phyloP scores from a whole-genome alignment of 2,329 filamentous ascomycete genomes.

The Cladosporium sp. region DNA sequence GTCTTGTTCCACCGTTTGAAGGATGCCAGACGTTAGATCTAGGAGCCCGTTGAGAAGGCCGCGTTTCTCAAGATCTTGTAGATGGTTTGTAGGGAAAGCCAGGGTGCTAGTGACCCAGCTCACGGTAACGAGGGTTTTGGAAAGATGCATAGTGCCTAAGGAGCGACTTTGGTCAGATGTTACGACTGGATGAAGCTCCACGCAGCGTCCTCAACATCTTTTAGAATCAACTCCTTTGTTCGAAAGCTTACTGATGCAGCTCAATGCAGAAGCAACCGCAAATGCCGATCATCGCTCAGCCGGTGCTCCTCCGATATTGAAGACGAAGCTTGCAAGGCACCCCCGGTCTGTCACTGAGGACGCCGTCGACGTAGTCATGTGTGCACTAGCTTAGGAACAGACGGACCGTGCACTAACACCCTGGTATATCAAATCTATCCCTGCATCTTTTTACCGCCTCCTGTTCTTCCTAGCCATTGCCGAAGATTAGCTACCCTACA shows the following conservation, averaged over 20 bases:
- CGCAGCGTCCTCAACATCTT: conserved; percentile 4
- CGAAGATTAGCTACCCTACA: not conserved
- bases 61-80: conserved; percentile 10
- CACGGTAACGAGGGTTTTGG: not conserved
- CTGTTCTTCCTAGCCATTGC: not conserved
- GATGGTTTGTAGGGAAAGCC: conserved; percentile 6
- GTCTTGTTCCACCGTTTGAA: conserved; percentile 14
- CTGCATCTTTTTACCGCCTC: not conserved
- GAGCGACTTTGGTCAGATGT: conserved; percentile 15
- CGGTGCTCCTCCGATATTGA: not conserved
- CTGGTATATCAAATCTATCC: conserved; percentile 1
- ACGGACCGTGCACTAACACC: conserved; percentile 5
- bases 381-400: not conserved
- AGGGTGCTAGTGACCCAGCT: not conserved
- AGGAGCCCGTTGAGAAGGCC: conserved; percentile 9
- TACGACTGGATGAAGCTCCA: not conserved
- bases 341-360: conserved; percentile 1
- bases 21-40: conserved; percentile 1
- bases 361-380: not conserved
- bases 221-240: not conserved
- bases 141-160: conserved; percentile 2
- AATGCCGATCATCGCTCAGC: not conserved
- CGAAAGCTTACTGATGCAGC: not conserved
- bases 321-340: not conserved
- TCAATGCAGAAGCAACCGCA: not conserved